Base-by-base conservation (phyloP, 257 asterid genomes). In the Oldenlandia corymbosa region DNA sequence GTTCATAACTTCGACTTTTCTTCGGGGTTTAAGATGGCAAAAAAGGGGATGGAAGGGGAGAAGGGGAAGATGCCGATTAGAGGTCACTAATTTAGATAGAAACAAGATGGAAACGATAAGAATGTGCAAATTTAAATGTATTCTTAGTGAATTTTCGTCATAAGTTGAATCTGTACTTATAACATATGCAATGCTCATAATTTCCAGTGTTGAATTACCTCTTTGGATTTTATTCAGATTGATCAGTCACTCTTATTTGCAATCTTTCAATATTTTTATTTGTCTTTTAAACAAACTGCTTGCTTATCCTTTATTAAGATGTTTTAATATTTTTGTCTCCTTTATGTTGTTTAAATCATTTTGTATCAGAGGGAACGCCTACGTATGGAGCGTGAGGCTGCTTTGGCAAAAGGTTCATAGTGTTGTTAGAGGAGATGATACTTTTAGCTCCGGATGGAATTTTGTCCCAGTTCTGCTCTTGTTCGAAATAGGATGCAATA, bases 331-430 rank as follows among this genome's bases (percentile, higher is more conserved):
- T 7, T 34, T 34, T 34, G 37, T 34, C 10, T 39, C 10, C 43
- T 54, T 54, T 14, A 27, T 27, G 53, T 54, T 54, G 21, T 72
- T 47, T 63, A 67, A 48, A n/a, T n/a, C 62, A 60, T 43, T 69
- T 65, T 76, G 18, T 70, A 6, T 52, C 85, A 88, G 96, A 83
- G 97, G 68, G 93, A 84, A 62, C 80, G 67, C 62, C 70, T 83
- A 59, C 78, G 71, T 46, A 78, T 43, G 68, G 88, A 90, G 79
- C 88, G 72, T 61, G 95, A 88, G 71, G 81, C 91, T 69, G 80
- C 76, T 45, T 58, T 75, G 49, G 28, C 71, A 27, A 74, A 67
- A 58, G 73, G 62, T 73, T 78, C 74, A 30, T 68, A 76, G 64
- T 76, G 77, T 18, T 18, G 24, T 36, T 16, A n/a, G 49, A 4